Conservation (phyloP, 805 yeast genomes). For the Candida qinlingensis region DNA sequence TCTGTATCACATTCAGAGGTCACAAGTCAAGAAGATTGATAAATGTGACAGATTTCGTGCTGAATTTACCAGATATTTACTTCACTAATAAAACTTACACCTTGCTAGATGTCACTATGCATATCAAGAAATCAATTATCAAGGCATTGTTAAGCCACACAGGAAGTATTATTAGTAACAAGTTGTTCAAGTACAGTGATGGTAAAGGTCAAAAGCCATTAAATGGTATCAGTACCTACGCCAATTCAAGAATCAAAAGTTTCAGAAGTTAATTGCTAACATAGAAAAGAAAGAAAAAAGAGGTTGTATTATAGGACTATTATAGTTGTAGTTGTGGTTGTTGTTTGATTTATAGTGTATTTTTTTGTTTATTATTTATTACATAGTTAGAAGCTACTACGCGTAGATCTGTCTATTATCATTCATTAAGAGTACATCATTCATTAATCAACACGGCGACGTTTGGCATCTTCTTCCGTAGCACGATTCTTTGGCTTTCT, state of each 20-base stretch:
- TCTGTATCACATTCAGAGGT: constrained; percentile 74
- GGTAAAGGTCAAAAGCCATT: constrained; percentile 10
- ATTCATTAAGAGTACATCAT: too few species aligned
- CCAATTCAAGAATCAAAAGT: constrained; percentile 19
- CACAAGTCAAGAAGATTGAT: constrained; percentile 62
- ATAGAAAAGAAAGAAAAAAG: neutral
- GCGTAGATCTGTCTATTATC: too few species aligned
- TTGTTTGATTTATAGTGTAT: neutral
- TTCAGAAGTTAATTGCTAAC: constrained; percentile 10
- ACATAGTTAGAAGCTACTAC: neutral
- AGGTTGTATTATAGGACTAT: neutral
- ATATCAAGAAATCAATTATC: constrained; percentile 57
- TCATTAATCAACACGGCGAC: constrained; percentile 22
- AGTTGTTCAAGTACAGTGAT: constrained; percentile 41
- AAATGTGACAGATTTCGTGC: constrained; percentile 69
- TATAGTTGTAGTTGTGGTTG: neutral
- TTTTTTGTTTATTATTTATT: neutral
- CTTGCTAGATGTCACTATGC: constrained; percentile 56
- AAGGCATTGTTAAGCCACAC: constrained; percentile 57
- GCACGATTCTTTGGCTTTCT: constrained; percentile 34
- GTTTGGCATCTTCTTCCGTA: constrained; percentile 22
- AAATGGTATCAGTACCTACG: constrained; percentile 20
- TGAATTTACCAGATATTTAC: constrained; percentile 57
- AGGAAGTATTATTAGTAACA: constrained; percentile 77
- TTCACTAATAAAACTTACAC: constrained; percentile 68